Percentiles rank a stretch among this genome's conserved stretches.
Conservation (phyloP, 1,284 basidiomycete genomes). For the Ustanciosporium gigantosporum region DNA sequence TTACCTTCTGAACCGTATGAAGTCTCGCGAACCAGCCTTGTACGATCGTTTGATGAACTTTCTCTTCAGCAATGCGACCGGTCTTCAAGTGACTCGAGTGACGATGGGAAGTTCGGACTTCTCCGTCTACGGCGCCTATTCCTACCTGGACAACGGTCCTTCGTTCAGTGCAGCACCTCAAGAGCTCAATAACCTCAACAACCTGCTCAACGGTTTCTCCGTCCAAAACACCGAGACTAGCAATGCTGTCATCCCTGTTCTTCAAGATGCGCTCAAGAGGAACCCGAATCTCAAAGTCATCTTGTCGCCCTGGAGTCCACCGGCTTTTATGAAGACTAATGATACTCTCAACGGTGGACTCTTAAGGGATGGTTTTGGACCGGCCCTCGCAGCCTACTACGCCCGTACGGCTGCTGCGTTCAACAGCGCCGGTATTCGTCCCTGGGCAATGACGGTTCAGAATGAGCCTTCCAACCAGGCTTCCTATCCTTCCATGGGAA, state of each 20-base stretch:
- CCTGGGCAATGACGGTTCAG: slow-evolving; percentile 47
- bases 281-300: slow-evolving; percentile 41
- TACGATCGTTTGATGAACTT: slow-evolving; percentile 39
- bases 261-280: slow-evolving; percentile 30
- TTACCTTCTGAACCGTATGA: slow-evolving; percentile 27
- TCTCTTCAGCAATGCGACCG: slow-evolving; percentile 44
- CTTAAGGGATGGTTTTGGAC: slow-evolving; percentile 21
- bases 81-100: slow-evolving; percentile 27
- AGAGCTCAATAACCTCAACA: slow-evolving; percentile 9
- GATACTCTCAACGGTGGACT: slow-evolving; percentile 33
- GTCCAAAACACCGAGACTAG: slow-evolving; percentile 16
- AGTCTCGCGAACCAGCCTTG: slow-evolving; percentile 10
- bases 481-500: slow-evolving; percentile 38
- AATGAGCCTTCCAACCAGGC: slow-evolving; percentile 43
- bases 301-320: slow-evolving; percentile 41
- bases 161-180: slow-evolving; percentile 6
- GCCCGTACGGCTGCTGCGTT: slow-evolving; percentile 21
- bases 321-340: slow-evolving; percentile 48
- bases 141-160: slow-evolving; percentile 13
- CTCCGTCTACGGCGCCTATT: slow-evolving; percentile 18
- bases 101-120: slow-evolving; percentile 44
- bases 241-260: slow-evolving; percentile 34
- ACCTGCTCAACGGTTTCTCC: slow-evolving; percentile 19
- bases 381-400: slow-evolving; percentile 38
- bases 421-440: slow-evolving; percentile 14